Evolutionary conservation across 2,329 filamentous ascomycete genomes (phyloP), one percentile per base, ranked within the genome.

Genomic region (Cladophialophora psammophila): DNA sequence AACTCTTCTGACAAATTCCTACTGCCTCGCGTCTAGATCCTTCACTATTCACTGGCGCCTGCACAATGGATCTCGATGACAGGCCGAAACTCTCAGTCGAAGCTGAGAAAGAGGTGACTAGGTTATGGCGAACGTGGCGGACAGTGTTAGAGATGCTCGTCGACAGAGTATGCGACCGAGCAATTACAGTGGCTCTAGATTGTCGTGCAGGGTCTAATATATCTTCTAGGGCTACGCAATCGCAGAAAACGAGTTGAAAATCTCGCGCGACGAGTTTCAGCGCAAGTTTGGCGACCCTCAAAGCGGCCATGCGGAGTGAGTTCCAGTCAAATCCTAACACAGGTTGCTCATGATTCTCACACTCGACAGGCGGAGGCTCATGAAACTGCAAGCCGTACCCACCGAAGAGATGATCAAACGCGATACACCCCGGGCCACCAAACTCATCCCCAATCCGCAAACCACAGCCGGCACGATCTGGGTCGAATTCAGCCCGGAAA

Each of bases 131-230:
- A 80, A 93, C 94, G 74, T 96, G 92, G 88, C 89, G 89, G 80
- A 99, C 95, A 8, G 89, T 93, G 57, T 93, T 96, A 80, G 92
- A 99, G 85, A 96, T 99, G 94, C 90, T 95, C 74, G 85, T 87
- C 69, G 95, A 98, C 80, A 84, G 94, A 79, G 94, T 97, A 87
- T 75, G 91, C 26, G 20, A 55, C 20, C 20, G 34, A 42, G 32
- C 9, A 12, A 56, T 31, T 64, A 35, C 18, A 42, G 15, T 53
- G 12, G 18, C 13, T 31, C 34, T 50, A 36, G 20, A 18, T 35
- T 26, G 9, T 32, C 50, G 13, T 53, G 60, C 15, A 54, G 50
- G 4, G 3, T 12, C 55, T 69, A 40, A 69, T 57, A n/a, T 34
- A 26, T 73, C 67, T 70, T 59, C 18, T 78, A 97, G 94, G 95